Evolutionary conservation across 2,329 filamentous ascomycete genomes (phyloP), one percentile per base, ranked within the genome.

Genomic region (Cytospora piceae): DNA sequence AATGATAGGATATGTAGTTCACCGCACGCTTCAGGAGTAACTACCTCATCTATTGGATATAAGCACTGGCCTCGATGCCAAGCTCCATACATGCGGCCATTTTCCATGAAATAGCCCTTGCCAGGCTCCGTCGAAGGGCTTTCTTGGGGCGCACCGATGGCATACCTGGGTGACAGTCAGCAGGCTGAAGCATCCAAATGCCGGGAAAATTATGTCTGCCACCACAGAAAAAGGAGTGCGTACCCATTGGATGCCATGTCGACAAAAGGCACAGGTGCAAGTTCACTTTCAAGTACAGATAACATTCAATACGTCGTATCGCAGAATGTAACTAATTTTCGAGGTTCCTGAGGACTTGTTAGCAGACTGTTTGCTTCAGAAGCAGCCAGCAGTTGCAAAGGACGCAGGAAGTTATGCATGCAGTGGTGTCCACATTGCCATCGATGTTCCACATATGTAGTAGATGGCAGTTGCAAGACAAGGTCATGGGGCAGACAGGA

Each of bases 11-110:
- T 1, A n/a, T 9, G 6, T 9, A 51, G 32, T 11, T 27, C n/a
- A 57, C 17, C 22, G 39, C 15, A 29, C 76, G 22, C 11, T 24
- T 49, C n/a, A 14, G 46, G n/a, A 22, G 20, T 49, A 5, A 8
- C 69, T 73, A 82, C 80, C 76, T 86, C 84, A 71, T 88, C 86
- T 74, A 85, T 87, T 17, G 86, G 86, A 65, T 85, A 82, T 77
- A 86, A 79, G 74, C 88, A 88, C 49, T 84, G 78, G 67, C 85
- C 85, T 71, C 78, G 78, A 68, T 82, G 82, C 73, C 79, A 87
- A 62, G 81, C 81, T 74, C 87, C 85, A 72, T 86, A 87, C 58
- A 75, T 74, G 61, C 85, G 81, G 61, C 83, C 84, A 72, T 87
- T 84, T 71, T 87, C 85, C 46, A 17, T 20, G n/a, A 60, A 66